phyloP scores from a whole-genome alignment of 192 early-diverging fungal species.

The Backusella circina region DNA sequence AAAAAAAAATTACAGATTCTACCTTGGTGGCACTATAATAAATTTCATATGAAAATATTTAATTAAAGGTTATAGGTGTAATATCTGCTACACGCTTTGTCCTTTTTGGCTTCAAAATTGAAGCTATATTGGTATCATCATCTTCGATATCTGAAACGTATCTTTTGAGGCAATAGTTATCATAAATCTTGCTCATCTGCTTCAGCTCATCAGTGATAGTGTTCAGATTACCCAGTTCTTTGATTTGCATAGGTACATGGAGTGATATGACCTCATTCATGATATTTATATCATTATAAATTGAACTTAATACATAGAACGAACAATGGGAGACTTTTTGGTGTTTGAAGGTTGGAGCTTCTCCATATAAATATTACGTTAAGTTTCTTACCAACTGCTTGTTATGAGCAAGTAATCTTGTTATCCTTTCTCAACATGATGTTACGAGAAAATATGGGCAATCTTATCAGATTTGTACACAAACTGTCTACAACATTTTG shows the following conservation, averaged over 20 bases:
- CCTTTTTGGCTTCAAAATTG: not conserved
- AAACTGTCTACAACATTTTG: not conserved
- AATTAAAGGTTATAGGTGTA: not conserved
- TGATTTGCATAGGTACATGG: not conserved
- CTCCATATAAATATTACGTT: not conserved
- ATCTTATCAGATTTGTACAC: not conserved
- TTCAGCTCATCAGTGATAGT: not conserved
- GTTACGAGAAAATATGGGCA: not conserved
- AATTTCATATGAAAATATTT: no score
- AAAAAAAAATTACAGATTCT: no score
- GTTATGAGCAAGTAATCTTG: not conserved
- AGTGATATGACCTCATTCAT: not conserved
- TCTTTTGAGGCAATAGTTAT: not conserved
- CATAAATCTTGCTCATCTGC: not conserved
- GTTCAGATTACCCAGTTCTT: not conserved
- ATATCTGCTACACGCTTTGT: not conserved
- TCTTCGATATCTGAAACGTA: not conserved
- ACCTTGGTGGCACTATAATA: no score
- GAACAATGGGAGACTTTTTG: not conserved
- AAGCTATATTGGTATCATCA: not conserved
- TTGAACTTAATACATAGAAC: not conserved
- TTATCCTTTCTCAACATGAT: not conserved
- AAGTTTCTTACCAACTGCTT: constrained; percentile 7
- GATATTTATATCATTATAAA: not conserved
- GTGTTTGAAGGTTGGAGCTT: not conserved